These are phyloP conservation scores for Moricandia arvensis DNA, from an alignment of 345 rosid species.

Conservation along the genomic window DNA sequence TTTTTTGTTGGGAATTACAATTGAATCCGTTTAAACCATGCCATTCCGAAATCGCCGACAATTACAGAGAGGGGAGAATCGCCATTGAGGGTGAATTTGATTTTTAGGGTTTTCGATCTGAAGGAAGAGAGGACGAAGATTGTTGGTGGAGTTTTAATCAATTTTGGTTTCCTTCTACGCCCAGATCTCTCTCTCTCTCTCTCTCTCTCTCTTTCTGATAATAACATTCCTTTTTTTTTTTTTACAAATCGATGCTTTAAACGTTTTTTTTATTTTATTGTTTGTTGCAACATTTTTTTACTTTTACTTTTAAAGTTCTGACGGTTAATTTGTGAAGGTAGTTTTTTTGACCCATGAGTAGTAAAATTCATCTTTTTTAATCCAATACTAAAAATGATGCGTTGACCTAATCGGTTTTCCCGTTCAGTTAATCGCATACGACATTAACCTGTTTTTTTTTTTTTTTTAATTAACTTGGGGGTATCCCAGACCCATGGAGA, in stretches of 20 bases:
- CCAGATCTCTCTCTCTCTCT: conserved; percentile 31
- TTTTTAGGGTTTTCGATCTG: conserved; percentile 31
- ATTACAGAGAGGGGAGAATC: not conserved
- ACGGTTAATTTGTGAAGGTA: no score
- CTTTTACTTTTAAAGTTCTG: no score
- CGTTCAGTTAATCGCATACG: no score
- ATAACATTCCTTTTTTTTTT: conserved; percentile 8
- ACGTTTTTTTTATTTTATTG: conserved; percentile 2
- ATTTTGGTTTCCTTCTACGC: conserved; percentile 11
- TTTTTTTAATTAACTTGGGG: no score
- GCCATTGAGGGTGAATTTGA: not conserved
- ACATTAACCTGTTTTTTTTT: no score
- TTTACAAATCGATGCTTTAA: not conserved
- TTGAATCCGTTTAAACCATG: no score
- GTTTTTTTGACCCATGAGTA: no score
- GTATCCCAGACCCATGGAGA: no score
- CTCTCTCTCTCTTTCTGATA: not conserved
- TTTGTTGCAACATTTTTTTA: not conserved
- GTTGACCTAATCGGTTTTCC: no score
- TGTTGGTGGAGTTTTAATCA: conserved; percentile 1
- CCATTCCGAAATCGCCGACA: not conserved
- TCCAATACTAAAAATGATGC: no score
- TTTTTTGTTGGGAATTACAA: not conserved
- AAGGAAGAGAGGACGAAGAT: not conserved
- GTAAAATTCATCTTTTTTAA: no score